Base-by-base conservation (phyloP, 345 rosid species). In the Eutrema heterophyllum region DNA sequence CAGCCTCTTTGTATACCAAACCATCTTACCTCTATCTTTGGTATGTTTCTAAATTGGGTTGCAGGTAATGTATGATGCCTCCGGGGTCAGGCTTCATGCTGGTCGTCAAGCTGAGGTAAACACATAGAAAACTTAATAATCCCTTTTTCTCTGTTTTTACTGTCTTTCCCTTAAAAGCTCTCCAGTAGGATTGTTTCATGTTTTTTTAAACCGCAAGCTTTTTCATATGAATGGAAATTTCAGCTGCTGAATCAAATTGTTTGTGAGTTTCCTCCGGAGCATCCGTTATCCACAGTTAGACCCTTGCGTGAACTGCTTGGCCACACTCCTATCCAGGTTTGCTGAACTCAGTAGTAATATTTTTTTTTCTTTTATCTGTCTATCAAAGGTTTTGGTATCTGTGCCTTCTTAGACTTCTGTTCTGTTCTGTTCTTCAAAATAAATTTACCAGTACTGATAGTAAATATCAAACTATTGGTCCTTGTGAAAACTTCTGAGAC, bases 21-120 rank as follows among this genome's bases (percentile, higher is more conserved):
- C 56, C n/a, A 12, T 35, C 75, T 63, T 52, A 64, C 49, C 9
- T 50, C 9, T 38, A 4, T 54, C 13, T 35, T 65, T 54, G n/a
- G 8, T 71, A 9, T 61, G 7, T 16, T 64, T 53, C 12, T 51
- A 0, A 64, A 75, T 21, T 54, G 67, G 54, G 26, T 18, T 83
- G 66, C 76, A 94, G 98, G 98, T 94, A 9, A 94, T 91, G 98
- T 94, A 89, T 80, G 98, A 94, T 84, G 98, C 98, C 15, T 84
- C 97, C 1, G 98, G 98, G 16, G 88, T 94, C 67, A 87, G 98
- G 74, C 93, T 84, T 72, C 98, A 91, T 79, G 98, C 98, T 70
- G 98, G 98, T 64, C 96, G 95, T 69, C 98, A 94, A 82, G 98
- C 97, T 58, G 98, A 94, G 85, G 97, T 91, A 79, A 73, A 43